phyloP scores from a whole-genome alignment of 1,284 basidiomycete genomes.

The Pseudozyma flocculosa region DNA sequence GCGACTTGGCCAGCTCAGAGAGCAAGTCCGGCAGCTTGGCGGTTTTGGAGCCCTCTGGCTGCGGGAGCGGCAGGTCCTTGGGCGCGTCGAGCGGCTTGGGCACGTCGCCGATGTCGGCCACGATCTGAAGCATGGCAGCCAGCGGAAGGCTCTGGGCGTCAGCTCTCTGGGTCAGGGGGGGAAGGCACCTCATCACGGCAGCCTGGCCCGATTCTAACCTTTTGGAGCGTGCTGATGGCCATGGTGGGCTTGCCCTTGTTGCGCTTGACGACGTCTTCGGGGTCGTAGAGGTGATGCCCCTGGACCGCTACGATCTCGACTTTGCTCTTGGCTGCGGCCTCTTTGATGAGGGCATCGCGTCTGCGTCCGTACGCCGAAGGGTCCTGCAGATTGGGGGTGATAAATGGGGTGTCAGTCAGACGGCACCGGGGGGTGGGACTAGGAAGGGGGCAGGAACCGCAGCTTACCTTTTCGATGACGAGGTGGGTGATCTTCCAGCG shows the following conservation, averaged over 20 bases:
- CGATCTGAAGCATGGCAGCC: too few species aligned
- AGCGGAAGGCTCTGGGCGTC: too few species aligned
- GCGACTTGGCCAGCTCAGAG: slow-evolving; percentile 20
- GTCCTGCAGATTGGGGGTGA: slow-evolving; percentile 7
- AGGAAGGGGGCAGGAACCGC: too few species aligned
- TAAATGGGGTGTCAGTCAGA: too few species aligned
- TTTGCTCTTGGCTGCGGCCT: slow-evolving; percentile 31
- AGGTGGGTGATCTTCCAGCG: slow-evolving; percentile 63
- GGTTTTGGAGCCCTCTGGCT: slow-evolving; percentile 9
- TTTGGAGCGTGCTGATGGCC: slow-evolving; percentile 38
- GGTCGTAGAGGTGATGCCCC: slow-evolving; percentile 42
- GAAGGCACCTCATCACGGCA: too few species aligned
- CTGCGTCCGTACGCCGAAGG: slow-evolving; percentile 33
- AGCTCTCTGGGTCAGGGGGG: too few species aligned
- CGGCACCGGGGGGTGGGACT: too few species aligned
- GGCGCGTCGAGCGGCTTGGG: slow-evolving; percentile 40
- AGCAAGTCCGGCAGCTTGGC: slow-evolving; percentile 18
- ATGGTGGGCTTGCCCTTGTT: slow-evolving; percentile 43
- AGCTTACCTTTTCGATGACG: slow-evolving; percentile 55
- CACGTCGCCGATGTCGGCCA: slow-evolving; percentile 23
- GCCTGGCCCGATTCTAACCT: too few species aligned
- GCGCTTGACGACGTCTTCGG: slow-evolving; percentile 35
- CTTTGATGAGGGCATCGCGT: slow-evolving; percentile 23
- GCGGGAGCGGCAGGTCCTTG: slow-evolving; percentile 23
- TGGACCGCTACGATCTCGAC: slow-evolving; percentile 37